A percentile compares a stretch with the other conserved stretches of the same genome.
These are phyloP conservation scores for Oryza nivara DNA, from an alignment of 176 grass and related monocot species.

Conservation along the genomic window DNA sequence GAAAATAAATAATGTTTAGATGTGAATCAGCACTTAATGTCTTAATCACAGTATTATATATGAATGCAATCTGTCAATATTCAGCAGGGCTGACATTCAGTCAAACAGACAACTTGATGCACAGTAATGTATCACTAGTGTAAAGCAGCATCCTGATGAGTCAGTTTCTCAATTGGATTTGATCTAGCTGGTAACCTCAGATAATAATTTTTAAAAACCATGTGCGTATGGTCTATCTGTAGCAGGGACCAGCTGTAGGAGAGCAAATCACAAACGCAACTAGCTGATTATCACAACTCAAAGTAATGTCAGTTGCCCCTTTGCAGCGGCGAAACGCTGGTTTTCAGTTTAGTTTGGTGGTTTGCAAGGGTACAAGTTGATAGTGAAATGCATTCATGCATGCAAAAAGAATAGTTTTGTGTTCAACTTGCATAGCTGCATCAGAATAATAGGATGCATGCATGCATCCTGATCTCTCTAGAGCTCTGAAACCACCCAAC, in stretches of 20 bases:
- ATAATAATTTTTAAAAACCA: background rate
- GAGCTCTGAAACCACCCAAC: background rate
- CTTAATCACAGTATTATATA: background rate
- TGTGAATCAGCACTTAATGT: background rate
- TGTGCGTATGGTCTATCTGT: background rate
- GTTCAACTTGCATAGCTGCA: background rate
- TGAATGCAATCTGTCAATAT: background rate
- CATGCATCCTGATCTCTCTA: background rate
- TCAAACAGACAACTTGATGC: background rate
- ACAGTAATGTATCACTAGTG: background rate
- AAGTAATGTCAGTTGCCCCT: background rate
- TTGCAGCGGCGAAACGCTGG: background rate
- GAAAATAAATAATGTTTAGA: background rate
- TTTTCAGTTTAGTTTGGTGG: background rate
- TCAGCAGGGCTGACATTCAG: background rate
- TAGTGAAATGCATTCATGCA: background rate
- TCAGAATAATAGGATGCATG: background rate
- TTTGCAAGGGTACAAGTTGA: slow-evolving; percentile 13
- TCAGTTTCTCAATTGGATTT: background rate
- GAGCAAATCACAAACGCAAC: slow-evolving; percentile 4
- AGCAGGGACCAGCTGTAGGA: background rate
- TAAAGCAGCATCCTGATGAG: background rate
- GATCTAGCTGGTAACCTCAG: background rate
- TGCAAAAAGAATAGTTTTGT: background rate
- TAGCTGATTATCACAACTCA: background rate